Conservation (phyloP, 345 rosid genomes). For the Triadica sebifera region DNA sequence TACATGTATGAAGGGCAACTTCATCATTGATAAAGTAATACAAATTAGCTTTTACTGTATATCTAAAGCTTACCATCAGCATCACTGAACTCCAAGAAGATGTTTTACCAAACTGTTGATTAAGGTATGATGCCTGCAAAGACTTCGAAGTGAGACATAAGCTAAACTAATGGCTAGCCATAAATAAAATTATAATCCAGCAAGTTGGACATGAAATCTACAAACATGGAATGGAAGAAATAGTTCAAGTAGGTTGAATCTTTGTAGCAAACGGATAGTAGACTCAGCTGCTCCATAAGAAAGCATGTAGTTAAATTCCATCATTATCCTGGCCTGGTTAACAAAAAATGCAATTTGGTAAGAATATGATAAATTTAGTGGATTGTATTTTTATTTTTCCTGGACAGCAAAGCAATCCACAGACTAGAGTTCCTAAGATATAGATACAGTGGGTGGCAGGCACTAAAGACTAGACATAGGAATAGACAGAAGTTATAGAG, state of each 20-base stretch:
- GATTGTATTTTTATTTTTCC: not conserved
- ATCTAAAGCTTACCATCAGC: slow-evolving; percentile 62
- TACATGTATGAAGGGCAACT: not conserved
- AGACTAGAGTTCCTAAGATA: not conserved
- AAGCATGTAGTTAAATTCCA: slow-evolving; percentile 92
- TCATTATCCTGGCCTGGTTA: slow-evolving; percentile 66
- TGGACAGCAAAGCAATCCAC: not conserved
- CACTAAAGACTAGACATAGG: not conserved
- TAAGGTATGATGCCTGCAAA: slow-evolving; percentile 79
- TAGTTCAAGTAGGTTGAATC: slow-evolving; percentile 65
- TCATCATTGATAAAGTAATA: slow-evolving; percentile 1
- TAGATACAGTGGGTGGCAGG: not conserved
- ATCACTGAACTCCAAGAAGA: slow-evolving; percentile 44
- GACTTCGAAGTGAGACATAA: slow-evolving; percentile 24
- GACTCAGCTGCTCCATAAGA: slow-evolving; percentile 88
- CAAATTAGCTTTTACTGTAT: slow-evolving; percentile 6
- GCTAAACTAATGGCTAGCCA: not conserved
- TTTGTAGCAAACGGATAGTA: slow-evolving; percentile 71
- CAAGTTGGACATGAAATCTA: slow-evolving; percentile 17
- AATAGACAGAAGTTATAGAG: not conserved
- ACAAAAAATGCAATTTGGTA: slow-evolving; percentile 22
- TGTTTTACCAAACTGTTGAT: slow-evolving; percentile 37
- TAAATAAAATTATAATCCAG: not conserved
- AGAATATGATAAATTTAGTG: slow-evolving; percentile 14
- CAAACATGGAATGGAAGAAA: slow-evolving; percentile 83